Evolutionary conservation across 1,284 basidiomycete species (phyloP).

Genomic region (Pisolithus thermaeus): DNA sequence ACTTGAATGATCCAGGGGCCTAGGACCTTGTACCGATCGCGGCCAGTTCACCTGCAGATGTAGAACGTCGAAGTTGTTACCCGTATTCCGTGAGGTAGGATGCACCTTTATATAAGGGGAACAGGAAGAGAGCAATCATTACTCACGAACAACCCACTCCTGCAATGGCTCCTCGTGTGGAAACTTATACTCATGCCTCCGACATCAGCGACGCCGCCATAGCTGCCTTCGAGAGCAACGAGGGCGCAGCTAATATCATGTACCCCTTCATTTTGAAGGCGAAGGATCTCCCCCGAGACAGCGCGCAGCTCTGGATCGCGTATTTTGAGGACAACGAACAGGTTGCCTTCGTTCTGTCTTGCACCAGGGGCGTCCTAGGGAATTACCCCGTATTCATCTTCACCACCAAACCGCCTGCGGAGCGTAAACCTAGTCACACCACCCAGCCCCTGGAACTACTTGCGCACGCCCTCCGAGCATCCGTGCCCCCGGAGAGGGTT

Average conservation of each 20-base stretch:
- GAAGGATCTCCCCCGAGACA: conserved; percentile 4
- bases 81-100: background rate
- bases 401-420: conserved; percentile 31
- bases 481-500: conserved; percentile 36
- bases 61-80: background rate
- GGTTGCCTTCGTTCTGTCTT: conserved; percentile 54
- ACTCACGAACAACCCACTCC: background rate
- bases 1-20: background rate
- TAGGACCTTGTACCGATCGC: background rate
- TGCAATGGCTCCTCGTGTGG: conserved; percentile 9
- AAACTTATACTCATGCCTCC: conserved; percentile 8
- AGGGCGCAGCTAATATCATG: conserved; percentile 48
- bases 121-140: background rate
- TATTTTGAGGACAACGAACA: conserved; percentile 24
- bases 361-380: conserved; percentile 47
- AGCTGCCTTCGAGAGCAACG: conserved; percentile 33
- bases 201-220: conserved; percentile 33
- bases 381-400: conserved; percentile 55
- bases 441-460: conserved; percentile 32
- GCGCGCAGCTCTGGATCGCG: conserved; percentile 46
- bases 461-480: conserved; percentile 24
- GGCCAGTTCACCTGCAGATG: background rate
- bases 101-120: background rate
- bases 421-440: conserved; percentile 30
- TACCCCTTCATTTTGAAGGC: conserved; percentile 42